Base-by-base conservation (phyloP, 1,284 basidiomycete genomes). In the Xerocomus nothofagi region DNA sequence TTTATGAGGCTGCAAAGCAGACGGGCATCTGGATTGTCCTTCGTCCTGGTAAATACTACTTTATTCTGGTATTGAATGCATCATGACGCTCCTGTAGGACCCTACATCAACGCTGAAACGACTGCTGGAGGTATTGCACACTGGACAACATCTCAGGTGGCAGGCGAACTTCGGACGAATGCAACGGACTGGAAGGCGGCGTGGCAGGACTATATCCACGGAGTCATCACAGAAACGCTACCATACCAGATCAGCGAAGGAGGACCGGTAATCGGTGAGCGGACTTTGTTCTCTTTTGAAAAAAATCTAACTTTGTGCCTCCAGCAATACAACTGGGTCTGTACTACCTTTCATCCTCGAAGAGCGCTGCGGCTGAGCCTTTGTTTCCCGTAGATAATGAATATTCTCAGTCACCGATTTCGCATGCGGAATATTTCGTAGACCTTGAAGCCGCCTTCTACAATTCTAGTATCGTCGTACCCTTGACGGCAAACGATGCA, bases 101-200 rank as follows among this genome's bases (percentile, higher is more conserved):
- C 69, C 0, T 85, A 91, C 63, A 91, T 91, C 71, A 89, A 88
- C 55, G 86, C 87, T 0, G 90, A 93, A 66, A 89, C 87, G 0
- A 84, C 85, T 1, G 88, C 86, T 2, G 89, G 89, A 18, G 89
- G 89, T 2, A 81, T 91, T 52, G 79, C 88, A 0, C 86, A 88
- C 53, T 91, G 89, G 90, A 74, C 80, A 14, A 88, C 86, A 1
- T 77, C 81, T 11, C 77, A 84, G 58, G 79, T 88, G 14, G 76
- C 80, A 4, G 85, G 84, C 2, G 72, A 72, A 36, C 71, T 91
- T 18, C 77, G 90, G 8, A 88, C 84, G 68, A 50, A 78, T 86
- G 34, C 70, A 77, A 42, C 80, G 0, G 86, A 86, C 54, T 92
- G 80, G 74, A 73, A 71, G 29, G 76, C 71, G 6, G 79, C 87